Conservation (phyloP, 1,139 yeast genomes). For the Hansenula sp. region DNA sequence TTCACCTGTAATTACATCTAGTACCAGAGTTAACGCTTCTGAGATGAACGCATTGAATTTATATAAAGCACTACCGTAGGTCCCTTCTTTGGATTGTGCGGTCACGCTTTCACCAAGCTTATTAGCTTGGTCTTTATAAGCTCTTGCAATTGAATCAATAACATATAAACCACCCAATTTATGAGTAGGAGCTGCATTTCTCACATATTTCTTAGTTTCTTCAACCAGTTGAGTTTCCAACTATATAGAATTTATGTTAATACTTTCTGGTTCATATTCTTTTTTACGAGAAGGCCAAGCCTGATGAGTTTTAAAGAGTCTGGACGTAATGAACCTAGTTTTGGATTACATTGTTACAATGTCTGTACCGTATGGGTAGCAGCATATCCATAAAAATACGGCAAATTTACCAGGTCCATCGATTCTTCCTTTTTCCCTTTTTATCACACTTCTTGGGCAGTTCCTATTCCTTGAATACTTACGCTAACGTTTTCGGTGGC, state of each 20-base stretch:
- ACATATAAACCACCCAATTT: constrained; percentile 90
- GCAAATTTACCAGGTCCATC: too few species aligned
- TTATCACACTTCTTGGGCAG: background rate
- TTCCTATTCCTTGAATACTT: constrained; percentile 10
- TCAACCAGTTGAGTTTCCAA: constrained; percentile 58
- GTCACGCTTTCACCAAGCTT: constrained; percentile 43
- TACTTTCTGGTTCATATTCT: background rate
- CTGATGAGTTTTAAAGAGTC: background rate
- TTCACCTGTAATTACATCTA: constrained; percentile 45
- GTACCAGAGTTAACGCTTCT: constrained; percentile 55
- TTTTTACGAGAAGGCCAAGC: background rate
- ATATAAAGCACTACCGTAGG: constrained; percentile 70
- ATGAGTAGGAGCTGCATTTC: constrained; percentile 46
- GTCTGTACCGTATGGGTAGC: background rate
- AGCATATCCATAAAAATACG: background rate
- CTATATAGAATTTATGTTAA: constrained; percentile 16
- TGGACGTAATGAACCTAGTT: too few species aligned
- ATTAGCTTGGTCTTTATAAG: constrained; percentile 72
- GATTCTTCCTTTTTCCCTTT: too few species aligned
- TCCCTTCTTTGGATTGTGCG: constrained; percentile 57
- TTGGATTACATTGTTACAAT: background rate
- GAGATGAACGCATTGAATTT: constrained; percentile 57
- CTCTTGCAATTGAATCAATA: constrained; percentile 89
- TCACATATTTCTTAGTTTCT: constrained; percentile 63
- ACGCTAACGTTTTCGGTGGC: constrained; percentile 66